phyloP scores from a whole-genome alignment of 169 alveolate genomes.

The Cystoisospora suis region DNA sequence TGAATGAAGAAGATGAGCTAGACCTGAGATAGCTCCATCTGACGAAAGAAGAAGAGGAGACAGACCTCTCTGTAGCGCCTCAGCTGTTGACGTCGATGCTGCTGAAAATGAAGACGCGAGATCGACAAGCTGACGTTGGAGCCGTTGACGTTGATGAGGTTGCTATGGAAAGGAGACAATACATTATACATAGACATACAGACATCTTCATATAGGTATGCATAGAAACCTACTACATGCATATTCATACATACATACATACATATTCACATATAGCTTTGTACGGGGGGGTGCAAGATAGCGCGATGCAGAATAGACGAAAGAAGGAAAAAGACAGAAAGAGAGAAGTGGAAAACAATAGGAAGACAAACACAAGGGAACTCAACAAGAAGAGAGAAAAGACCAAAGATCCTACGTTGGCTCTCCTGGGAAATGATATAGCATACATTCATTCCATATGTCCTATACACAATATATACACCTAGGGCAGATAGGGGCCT shows the following conservation, averaged over 20 bases:
- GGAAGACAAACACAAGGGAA: too few relatives aligned
- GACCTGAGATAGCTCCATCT: constrained; percentile 17
- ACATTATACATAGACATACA: not conserved
- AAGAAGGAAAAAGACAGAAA: too few relatives aligned
- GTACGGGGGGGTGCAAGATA: too few relatives aligned
- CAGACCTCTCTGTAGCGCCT: constrained; percentile 18
- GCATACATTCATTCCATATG: too few relatives aligned
- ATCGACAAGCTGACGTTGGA: constrained; percentile 26
- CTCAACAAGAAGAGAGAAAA: too few relatives aligned
- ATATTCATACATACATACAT: not conserved
- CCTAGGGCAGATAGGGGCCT: too few relatives aligned
- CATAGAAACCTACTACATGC: not conserved
- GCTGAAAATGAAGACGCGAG: not conserved
- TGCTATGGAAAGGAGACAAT: not conserved
- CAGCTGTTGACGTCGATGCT: constrained; percentile 12
- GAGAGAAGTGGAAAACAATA: too few relatives aligned
- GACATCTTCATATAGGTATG: not conserved
- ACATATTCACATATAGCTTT: too few relatives aligned
- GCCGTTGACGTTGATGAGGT: constrained; percentile 48
- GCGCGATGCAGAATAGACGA: too few relatives aligned
- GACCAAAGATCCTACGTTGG: too few relatives aligned
- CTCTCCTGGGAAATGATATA: too few relatives aligned
- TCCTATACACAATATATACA: too few relatives aligned
- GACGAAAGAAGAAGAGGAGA: constrained; percentile 56
- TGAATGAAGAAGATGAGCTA: not conserved